Evolutionary conservation across 768 basidiomycete species (phyloP).

Genomic region (Mrakia hoshinonis): DNA sequence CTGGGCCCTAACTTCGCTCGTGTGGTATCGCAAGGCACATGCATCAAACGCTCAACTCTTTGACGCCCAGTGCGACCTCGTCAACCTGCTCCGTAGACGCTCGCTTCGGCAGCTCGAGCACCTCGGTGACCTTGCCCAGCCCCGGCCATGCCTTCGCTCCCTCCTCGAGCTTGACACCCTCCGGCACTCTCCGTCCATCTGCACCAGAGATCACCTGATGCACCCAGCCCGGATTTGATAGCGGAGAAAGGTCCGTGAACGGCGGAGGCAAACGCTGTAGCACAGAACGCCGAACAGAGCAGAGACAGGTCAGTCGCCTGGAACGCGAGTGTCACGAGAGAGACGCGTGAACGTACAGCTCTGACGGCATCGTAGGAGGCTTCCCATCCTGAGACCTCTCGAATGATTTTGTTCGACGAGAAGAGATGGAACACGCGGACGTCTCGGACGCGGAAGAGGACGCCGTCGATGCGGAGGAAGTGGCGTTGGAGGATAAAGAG

Average conservation of each 20-base stretch:
- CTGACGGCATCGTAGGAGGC: conserved; percentile 75
- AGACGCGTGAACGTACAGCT: conserved; percentile 47
- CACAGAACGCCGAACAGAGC: neutral
- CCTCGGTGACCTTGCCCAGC: conserved; percentile 57
- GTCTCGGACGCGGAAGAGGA: conserved; percentile 82
- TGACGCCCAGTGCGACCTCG: neutral
- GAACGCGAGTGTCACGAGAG: conserved; percentile 6
- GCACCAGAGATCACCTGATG: conserved; percentile 33
- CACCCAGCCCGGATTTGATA: conserved; percentile 80
- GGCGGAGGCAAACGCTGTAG: conserved; percentile 62
- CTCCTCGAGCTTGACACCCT: conserved; percentile 52
- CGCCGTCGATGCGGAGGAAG: conserved; percentile 87
- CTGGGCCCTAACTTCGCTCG: too few species aligned
- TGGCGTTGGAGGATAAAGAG: conserved; percentile 84
- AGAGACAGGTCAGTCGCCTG: neutral
- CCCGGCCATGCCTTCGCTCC: conserved; percentile 69
- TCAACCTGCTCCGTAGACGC: neutral
- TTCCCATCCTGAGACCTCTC: conserved; percentile 84
- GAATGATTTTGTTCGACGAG: conserved; percentile 49
- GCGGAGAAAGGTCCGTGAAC: conserved; percentile 63
- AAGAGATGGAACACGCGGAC: conserved; percentile 86
- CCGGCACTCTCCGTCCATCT: conserved; percentile 44
- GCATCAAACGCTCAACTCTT: neutral
- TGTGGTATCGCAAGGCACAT: too few species aligned
- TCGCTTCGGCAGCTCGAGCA: conserved; percentile 37